Base-by-base conservation (phyloP, 345 rosid species). In the Melaleuca alternifolia region DNA sequence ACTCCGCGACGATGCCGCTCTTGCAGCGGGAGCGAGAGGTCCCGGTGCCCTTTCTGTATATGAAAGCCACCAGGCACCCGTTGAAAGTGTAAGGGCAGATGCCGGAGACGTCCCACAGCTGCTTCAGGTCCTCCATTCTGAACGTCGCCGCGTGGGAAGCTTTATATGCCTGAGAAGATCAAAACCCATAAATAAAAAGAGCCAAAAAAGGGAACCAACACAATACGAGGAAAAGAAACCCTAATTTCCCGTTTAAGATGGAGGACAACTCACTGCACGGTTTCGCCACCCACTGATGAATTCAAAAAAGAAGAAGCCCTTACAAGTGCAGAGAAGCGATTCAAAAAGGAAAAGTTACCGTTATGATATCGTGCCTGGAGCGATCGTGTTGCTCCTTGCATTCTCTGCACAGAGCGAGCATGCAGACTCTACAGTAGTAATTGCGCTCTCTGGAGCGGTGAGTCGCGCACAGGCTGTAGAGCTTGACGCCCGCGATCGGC, bases 51-150 rank as follows among this genome's bases (percentile, higher is more conserved):
- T 28, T 61, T 3, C 6, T 61, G 75, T 61, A 14, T 28, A 28
- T 3, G 75, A 61, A 61, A 10, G 75, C 75, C 7, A 61, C 41
- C 5, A 61, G 20, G 37, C 41, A 28, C 20, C 41, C 20, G 20
- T 14, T 61, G 10, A 28, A 28, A 28, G 2, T 3, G 75, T 28
- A 28, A 20, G 75, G 37, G 71, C 37, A n/a, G 37, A 61, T n/a
- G 13, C 37, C 41, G 7, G 41, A 61, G 28, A 62, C 7, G 28
- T 62, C 75, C 75, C 41, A 62, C 21, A 62, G 76, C 0, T 3
- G 9, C 15, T 62, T 62, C 76, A 89, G 87, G 7, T 51, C 91
- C 77, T 83, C 85, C 48, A 83, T 91, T 65, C 33, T 59, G 30
- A 81, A 86, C 5, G 33, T 48, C 12, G 84, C 44, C 50, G 48